Evolutionary conservation across 225 moss, liverwort and hornwort species (phyloP), one percentile per base, ranked within the genome.

Genomic region (Asterella californica): DNA sequence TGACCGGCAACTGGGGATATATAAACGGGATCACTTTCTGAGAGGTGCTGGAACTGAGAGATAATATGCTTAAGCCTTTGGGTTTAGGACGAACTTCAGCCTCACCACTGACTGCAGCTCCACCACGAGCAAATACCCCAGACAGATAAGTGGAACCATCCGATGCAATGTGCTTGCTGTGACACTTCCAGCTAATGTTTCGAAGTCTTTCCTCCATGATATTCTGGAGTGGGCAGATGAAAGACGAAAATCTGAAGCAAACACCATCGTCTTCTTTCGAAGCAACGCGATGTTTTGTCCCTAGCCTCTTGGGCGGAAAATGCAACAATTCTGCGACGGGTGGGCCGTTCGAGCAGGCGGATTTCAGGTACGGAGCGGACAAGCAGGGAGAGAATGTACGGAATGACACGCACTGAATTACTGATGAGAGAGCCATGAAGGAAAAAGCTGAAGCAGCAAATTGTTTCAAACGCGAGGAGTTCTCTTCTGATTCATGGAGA

Each of bases 11-110:
- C 79, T 97, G 86, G 12, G 93, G 81, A 0, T 76, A 60, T 27
- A 97, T 61, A 79, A 97, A 97, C 6, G 94, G 94, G 60, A 77
- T 42, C 67, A 88, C 78, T 68, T 78, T 88, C 77, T 79, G 76
- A 24, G 79, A 81, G 33, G 83, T 70, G 14, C 70, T 80, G 30
- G 79, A 81, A 55, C 32, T 18, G 18, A 66, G 10, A 65, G 81
- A 37, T 32, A 67, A 33, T 53, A 78, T 25, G 29, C 52, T 74
- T 18, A 7, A 15, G 18, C 32, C 25, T 33, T 21, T 32, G 30
- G 74, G 17, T 49, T 30, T 32, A 74, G 52, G 18, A 22, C 25
- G 71, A 71, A 4, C 12, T 48, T 71, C 71, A 0, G 4, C 52
- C 30, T 54, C 25, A 4, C 32, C 32, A 15, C 24, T 74, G 0